Evolutionary conservation across 2,329 filamentous ascomycete genomes (phyloP).

Genomic region (Fusarium sp.): DNA sequence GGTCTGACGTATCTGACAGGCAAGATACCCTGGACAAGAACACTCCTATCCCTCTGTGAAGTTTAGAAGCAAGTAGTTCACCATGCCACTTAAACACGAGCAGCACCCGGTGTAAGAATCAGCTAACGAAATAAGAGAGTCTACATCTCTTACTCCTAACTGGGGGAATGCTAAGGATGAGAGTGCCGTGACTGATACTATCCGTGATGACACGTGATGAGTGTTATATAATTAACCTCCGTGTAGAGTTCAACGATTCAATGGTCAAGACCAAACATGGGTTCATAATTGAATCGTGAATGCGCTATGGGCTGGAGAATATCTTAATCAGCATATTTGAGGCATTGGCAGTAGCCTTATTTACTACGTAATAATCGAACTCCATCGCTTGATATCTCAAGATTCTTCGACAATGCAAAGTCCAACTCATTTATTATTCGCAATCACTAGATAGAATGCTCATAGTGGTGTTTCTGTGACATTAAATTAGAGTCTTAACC

Average conservation of each 20-base stretch:
- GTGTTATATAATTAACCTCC: not conserved
- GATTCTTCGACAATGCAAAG: too few relatives aligned
- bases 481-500: not conserved
- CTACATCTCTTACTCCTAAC: not conserved
- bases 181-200: not conserved
- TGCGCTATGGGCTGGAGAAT: too few relatives aligned
- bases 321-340: too few relatives aligned
- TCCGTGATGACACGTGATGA: not conserved
- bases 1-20: not conserved
- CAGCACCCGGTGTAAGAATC: rapidly evolving
- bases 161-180: not conserved
- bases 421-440: not conserved
- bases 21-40: not conserved
- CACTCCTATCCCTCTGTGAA: not conserved
- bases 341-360: too few relatives aligned
- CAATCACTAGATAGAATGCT: not conserved
- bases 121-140: not conserved
- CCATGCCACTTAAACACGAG: not conserved
- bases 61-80: not conserved
- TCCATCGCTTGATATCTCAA: not conserved
- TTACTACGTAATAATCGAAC: not conserved
- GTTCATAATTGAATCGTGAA: too few relatives aligned
- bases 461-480: not conserved
- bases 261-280: not conserved
- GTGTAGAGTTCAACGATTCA: not conserved